Percentiles rank a stretch among this genome's conserved stretches.
Conservation (phyloP, 306 rosid species). For the Chamaecrista fasciculata region DNA sequence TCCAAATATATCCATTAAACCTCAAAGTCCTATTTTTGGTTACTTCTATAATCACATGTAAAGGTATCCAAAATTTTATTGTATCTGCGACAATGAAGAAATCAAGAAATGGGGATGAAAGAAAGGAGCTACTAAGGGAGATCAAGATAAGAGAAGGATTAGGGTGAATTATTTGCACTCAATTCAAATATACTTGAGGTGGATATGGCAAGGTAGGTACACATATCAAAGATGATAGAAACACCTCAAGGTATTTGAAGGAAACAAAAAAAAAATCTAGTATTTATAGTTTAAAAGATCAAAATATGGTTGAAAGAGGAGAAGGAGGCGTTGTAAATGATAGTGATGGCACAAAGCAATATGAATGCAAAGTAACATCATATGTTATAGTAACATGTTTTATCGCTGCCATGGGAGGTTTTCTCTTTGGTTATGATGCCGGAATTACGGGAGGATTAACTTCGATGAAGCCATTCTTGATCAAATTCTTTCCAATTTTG, state of each 20-base stretch:
- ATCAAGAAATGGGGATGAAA: too few relatives aligned
- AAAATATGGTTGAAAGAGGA: not conserved
- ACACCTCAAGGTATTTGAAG: not conserved
- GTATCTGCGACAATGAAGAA: not conserved
- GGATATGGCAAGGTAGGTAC: not conserved
- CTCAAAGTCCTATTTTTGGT: not conserved
- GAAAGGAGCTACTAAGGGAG: not conserved
- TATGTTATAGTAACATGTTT: not conserved
- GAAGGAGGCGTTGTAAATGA: not conserved
- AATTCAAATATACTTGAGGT: not conserved
- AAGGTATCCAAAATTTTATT: not conserved
- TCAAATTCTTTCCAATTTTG: not conserved
- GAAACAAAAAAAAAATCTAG: too few relatives aligned
- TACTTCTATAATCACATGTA: not conserved
- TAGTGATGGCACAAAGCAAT: not conserved
- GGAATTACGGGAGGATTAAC: not conserved
- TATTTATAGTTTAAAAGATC: too few relatives aligned
- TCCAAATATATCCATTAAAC: not conserved
- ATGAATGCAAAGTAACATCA: not conserved
- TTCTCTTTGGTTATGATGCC: not conserved
- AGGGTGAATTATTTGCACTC: not conserved
- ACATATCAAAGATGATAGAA: too few relatives aligned
- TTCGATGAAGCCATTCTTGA: not conserved
- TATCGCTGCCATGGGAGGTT: not conserved
- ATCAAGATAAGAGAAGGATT: not conserved